Percentiles rank a stretch among this genome's conserved stretches.
phyloP scores from a whole-genome alignment of 345 rosid genomes.

The Boechera stricta region DNA sequence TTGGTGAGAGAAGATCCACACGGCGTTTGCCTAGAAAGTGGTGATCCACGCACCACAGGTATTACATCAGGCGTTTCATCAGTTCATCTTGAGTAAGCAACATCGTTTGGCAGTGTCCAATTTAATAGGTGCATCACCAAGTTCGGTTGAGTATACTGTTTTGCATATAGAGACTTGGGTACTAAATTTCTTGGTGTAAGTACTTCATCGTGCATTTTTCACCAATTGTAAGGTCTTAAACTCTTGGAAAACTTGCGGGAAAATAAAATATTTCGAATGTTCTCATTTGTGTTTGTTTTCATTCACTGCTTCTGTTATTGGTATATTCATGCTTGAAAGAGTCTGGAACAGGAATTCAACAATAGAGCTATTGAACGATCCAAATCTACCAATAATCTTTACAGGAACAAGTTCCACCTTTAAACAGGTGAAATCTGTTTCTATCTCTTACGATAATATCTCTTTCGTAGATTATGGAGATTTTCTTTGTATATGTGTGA shows the following conservation, averaged over 20 bases:
- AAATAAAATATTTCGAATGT: slow-evolving; percentile 28
- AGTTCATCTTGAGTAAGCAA: slow-evolving; percentile 54
- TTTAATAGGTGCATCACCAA: slow-evolving; percentile 38
- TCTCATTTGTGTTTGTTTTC: slow-evolving; percentile 22
- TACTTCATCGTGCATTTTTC: slow-evolving; percentile 34
- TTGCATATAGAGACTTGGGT: slow-evolving; percentile 49
- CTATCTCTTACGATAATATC: slow-evolving; percentile 74
- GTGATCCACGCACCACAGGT: slow-evolving; percentile 73
- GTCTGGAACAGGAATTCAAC: background rate
- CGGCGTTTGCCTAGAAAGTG: slow-evolving; percentile 79
- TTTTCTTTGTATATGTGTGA: slow-evolving; percentile 70
- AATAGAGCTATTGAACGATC: slow-evolving; percentile 20
- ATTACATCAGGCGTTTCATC: slow-evolving; percentile 68
- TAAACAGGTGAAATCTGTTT: slow-evolving; percentile 75
- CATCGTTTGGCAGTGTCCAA: slow-evolving; percentile 33
- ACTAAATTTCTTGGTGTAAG: slow-evolving; percentile 42
- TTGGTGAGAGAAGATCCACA: slow-evolving; percentile 90
- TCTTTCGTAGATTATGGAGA: slow-evolving; percentile 66
- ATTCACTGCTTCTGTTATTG: slow-evolving; percentile 18
- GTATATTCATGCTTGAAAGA: slow-evolving; percentile 25
- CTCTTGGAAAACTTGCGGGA: slow-evolving; percentile 38
- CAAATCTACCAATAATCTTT: slow-evolving; percentile 65
- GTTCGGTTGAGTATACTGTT: slow-evolving; percentile 43
- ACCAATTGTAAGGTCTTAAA: slow-evolving; percentile 44
- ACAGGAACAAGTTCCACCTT: slow-evolving; percentile 82